A percentile compares a stretch with the other conserved stretches of the same genome.
Evolutionary conservation across 2,329 filamentous ascomycete genomes (phyloP).

Genomic region (Fusarium napiforme): DNA sequence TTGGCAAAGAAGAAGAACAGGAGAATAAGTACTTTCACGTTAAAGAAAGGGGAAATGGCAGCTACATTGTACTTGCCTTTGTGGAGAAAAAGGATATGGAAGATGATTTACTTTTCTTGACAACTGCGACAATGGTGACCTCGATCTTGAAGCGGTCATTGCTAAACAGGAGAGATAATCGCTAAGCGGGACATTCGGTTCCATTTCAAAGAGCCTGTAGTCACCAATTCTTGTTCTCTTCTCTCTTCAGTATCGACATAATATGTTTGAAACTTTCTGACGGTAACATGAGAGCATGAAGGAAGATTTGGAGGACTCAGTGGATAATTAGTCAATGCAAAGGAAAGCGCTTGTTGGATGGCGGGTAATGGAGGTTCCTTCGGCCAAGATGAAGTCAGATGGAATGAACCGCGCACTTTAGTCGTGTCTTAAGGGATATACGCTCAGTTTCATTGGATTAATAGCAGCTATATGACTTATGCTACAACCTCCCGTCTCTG

Average conservation of each 20-base stretch:
- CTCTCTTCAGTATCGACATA: background rate
- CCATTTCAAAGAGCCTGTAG: fast-evolving
- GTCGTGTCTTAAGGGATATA: fast-evolving
- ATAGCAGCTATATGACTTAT: fast-evolving
- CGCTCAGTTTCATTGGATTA: fast-evolving
- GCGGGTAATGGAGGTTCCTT: fast-evolving
- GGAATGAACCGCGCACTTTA: fast-evolving
- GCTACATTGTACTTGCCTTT: fast-evolving
- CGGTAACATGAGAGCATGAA: fast-evolving
- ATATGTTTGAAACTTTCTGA: no score
- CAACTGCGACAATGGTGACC: background rate
- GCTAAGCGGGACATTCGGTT: fast-evolving
- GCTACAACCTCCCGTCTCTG: background rate
- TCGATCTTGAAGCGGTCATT: background rate
- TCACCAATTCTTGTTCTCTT: fast-evolving
- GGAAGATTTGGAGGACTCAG: fast-evolving
- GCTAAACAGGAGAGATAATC: fast-evolving
- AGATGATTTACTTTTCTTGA: background rate
- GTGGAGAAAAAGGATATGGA: background rate
- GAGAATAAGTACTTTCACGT: background rate
- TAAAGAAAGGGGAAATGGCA: fast-evolving
- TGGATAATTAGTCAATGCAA: no score
- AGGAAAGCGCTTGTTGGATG: background rate
- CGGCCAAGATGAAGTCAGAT: fast-evolving
- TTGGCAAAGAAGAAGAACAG: no score